phyloP scores from a whole-genome alignment of 2,329 filamentous ascomycete species.

The Ceratocystis destructans region DNA sequence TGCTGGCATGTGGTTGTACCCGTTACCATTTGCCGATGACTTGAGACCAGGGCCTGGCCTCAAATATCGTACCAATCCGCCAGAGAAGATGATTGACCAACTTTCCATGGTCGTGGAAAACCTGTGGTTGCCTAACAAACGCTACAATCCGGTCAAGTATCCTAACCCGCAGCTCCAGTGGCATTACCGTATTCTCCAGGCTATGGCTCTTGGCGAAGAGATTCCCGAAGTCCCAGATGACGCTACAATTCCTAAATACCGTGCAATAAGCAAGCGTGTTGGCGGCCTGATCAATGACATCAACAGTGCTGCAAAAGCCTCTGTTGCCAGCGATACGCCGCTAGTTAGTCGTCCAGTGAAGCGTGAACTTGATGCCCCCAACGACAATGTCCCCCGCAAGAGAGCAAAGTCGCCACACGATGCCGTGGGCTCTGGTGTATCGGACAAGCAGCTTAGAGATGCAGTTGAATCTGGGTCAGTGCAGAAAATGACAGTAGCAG shows the following conservation, averaged over 20 bases:
- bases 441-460: conserved; percentile 34
- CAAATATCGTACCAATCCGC: conserved; percentile 33
- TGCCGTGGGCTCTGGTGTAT: conserved; percentile 27
- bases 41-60: conserved; percentile 59
- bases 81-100: conserved; percentile 59
- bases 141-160: conserved; percentile 75
- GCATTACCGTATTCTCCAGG: conserved; percentile 92
- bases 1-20: conserved; percentile 76
- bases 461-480: conserved; percentile 35
- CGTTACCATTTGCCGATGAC: conserved; percentile 81
- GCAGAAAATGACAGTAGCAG: conserved; percentile 40
- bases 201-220: conserved; percentile 82
- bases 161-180: conserved; percentile 89
- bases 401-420: conserved; percentile 29
- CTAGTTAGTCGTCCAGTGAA: background rate
- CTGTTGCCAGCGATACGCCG: conserved; percentile 32
- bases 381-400: conserved; percentile 33
- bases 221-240: conserved; percentile 61
- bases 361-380: conserved; percentile 23
- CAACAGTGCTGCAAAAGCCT: conserved; percentile 45
- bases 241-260: conserved; percentile 69
- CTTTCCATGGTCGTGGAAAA: conserved; percentile 79
- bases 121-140: conserved; percentile 71
- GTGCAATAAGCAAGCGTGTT: conserved; percentile 78
- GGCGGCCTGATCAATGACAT: conserved; percentile 68